Percentiles rank a stretch among this genome's conserved stretches.
phyloP scores from a whole-genome alignment of 2,329 filamentous ascomycete genomes.

The Colletotrichum sp. region DNA sequence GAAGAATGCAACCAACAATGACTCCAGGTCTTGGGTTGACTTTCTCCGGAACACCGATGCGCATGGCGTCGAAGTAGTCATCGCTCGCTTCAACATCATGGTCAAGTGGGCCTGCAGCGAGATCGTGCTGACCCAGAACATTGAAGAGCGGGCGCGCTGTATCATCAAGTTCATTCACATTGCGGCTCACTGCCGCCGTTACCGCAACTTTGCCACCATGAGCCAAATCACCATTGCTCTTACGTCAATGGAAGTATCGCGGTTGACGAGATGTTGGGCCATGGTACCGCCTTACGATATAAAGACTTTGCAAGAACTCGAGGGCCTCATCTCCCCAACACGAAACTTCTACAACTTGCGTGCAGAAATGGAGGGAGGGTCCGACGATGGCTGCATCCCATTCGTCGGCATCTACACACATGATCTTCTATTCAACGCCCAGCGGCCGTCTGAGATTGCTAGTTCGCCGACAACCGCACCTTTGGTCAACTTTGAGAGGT shows the following conservation, averaged over 20 bases:
- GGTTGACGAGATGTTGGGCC: constrained; percentile 73
- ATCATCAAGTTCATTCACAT: constrained; percentile 86
- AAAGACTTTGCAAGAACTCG: constrained; percentile 69
- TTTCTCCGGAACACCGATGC: constrained; percentile 76
- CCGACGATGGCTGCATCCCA: constrained; percentile 77
- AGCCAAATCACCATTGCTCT: constrained; percentile 81
- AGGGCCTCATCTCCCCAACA: constrained; percentile 75
- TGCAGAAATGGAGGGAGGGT: constrained; percentile 76
- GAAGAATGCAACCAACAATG: constrained; percentile 70
- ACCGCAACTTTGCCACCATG: constrained; percentile 84
- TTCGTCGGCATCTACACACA: constrained; percentile 87
- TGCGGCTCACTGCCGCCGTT: constrained; percentile 73
- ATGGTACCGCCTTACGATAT: constrained; percentile 70
- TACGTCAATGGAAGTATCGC: constrained; percentile 72
- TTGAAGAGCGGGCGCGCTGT: constrained; percentile 75
- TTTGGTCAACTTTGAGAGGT: constrained; percentile 83
- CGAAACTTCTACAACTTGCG: constrained; percentile 79
- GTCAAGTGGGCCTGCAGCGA: constrained; percentile 87
- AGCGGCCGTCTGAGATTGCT: constrained; percentile 76
- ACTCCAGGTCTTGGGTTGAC: constrained; percentile 79
- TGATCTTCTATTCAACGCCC: constrained; percentile 80
- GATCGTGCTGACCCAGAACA: constrained; percentile 72
- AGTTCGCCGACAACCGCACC: constrained; percentile 69
- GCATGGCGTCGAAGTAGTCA: constrained; percentile 80
- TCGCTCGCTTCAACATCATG: constrained; percentile 86